These are phyloP conservation scores for Aspergillus luchuensis DNA, from an alignment of 2,329 filamentous ascomycete genomes.

Conservation along the genomic window DNA sequence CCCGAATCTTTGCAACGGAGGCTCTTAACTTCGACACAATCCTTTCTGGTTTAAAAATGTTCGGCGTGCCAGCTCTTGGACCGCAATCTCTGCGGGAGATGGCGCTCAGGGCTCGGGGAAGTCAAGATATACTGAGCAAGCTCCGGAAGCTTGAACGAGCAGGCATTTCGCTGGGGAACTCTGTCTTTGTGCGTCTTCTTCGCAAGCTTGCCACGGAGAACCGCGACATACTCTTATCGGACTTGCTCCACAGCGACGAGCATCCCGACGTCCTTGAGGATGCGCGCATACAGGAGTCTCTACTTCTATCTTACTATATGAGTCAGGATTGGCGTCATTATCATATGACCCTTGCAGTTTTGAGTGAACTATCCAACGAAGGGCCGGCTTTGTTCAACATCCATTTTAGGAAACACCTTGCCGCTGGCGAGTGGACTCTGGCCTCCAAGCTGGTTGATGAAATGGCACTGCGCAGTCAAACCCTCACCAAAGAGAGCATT, in stretches of 20 bases:
- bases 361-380: conserved; percentile 44
- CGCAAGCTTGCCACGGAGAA: conserved; percentile 62
- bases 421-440: conserved; percentile 33
- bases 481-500: conserved; percentile 49
- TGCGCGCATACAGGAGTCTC: conserved; percentile 52
- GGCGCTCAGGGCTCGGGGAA: conserved; percentile 63
- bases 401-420: conserved; percentile 43
- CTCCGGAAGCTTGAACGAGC: conserved; percentile 63
- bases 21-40: conserved; percentile 73
- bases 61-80: conserved; percentile 72
- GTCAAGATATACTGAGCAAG: conserved; percentile 59
- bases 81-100: conserved; percentile 77
- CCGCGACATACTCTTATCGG: conserved; percentile 55
- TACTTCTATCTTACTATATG: conserved; percentile 57
- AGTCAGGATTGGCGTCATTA: conserved; percentile 54
- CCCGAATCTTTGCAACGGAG: conserved; percentile 78
- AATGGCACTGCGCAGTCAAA: conserved; percentile 51
- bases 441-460: conserved; percentile 46
- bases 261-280: conserved; percentile 67
- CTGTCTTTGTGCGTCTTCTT: conserved; percentile 67
- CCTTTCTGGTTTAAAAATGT: conserved; percentile 67
- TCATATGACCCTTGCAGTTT: conserved; percentile 58
- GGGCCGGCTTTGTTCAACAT: conserved; percentile 38
- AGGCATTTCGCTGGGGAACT: conserved; percentile 64
- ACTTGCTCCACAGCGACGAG: conserved; percentile 61